Evolutionary conservation across 2,329 filamentous ascomycete species (phyloP).

Genomic region (Diaporthe vexans): DNA sequence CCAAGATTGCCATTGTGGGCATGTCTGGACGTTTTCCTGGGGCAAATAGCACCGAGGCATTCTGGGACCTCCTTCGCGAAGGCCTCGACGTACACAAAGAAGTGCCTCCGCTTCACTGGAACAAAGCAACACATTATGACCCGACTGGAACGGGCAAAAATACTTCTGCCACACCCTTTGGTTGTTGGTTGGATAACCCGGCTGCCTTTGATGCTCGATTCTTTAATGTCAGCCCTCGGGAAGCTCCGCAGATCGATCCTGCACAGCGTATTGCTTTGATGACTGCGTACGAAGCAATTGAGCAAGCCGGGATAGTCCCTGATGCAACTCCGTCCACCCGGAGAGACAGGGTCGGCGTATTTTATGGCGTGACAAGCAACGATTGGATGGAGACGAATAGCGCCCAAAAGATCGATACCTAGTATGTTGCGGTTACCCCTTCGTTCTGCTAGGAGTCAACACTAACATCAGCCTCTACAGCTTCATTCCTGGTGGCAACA

Average conservation of each 20-base stretch:
- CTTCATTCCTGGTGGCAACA: conserved; percentile 48
- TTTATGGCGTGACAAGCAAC: conserved; percentile 74
- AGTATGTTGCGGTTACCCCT: conserved; percentile 47
- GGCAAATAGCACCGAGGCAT: conserved; percentile 42
- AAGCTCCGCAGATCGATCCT: conserved; percentile 39
- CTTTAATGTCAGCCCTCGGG: conserved; percentile 39
- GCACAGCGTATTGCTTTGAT: conserved; percentile 35
- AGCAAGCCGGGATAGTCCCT: conserved; percentile 60
- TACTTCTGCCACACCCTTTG: conserved; percentile 76
- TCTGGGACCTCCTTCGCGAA: conserved; percentile 44
- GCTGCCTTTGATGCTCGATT: conserved; percentile 38
- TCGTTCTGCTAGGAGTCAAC: neutral
- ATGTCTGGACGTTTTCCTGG: conserved; percentile 58
- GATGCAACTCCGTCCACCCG: conserved; percentile 44
- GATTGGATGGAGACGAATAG: conserved; percentile 71
- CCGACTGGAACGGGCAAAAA: conserved; percentile 66
- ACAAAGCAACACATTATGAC: conserved; percentile 76
- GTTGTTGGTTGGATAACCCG: conserved; percentile 26
- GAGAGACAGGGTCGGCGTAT: conserved; percentile 71
- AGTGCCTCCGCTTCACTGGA: conserved; percentile 34
- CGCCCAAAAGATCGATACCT: conserved; percentile 48
- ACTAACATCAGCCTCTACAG: conserved; percentile 56
- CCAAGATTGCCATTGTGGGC: conserved; percentile 87
- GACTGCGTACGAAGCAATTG: conserved; percentile 38
- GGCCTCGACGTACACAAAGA: conserved; percentile 42